phyloP scores from a whole-genome alignment of 1,284 basidiomycete genomes.

The Austropuccinia psidii region DNA sequence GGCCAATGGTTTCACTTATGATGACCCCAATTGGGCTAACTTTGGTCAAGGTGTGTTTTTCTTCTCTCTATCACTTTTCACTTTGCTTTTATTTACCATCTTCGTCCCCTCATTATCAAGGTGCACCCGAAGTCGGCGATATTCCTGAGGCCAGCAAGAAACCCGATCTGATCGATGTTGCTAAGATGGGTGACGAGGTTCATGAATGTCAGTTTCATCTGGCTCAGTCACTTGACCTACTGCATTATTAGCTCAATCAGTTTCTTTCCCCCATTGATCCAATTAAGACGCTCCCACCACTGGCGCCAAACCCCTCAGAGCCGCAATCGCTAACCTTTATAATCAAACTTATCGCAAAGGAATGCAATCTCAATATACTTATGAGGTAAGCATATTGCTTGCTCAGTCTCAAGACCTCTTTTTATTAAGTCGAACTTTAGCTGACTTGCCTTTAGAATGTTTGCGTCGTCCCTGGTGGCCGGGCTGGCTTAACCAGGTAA shows the following conservation, averaged over 20 bases:
- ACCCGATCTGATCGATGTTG: constrained; percentile 56
- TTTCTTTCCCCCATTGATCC: constrained; percentile 39
- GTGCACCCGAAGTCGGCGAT: constrained; percentile 65
- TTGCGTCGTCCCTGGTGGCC: constrained; percentile 82
- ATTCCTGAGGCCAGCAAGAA: constrained; percentile 67
- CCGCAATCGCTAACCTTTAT: constrained; percentile 72
- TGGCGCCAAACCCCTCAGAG: constrained; percentile 61
- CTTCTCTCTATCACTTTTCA: not conserved
- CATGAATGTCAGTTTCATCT: constrained; percentile 53
- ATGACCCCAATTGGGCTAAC: constrained; percentile 32
- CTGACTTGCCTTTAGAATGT: constrained; percentile 47
- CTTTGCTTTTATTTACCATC: constrained; percentile 47
- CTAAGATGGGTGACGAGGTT: constrained; percentile 53
- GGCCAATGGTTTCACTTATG: constrained; percentile 23
- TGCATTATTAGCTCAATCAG: not conserved
- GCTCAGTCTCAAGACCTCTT: not conserved
- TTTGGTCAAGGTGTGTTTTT: constrained; percentile 24
- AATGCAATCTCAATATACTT: constrained; percentile 72
- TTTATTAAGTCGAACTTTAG: not conserved
- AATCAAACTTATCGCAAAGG: constrained; percentile 76
- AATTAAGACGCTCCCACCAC: constrained; percentile 84
- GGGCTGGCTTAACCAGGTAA: constrained; percentile 63
- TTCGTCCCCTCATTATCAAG: constrained; percentile 49
- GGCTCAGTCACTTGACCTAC: not conserved
- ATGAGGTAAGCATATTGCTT: constrained; percentile 60